Evolutionary conservation across 176 grass and related monocot species (phyloP), one percentile per base, ranked within the genome.

Genomic region (Eragrostis curvula): DNA sequence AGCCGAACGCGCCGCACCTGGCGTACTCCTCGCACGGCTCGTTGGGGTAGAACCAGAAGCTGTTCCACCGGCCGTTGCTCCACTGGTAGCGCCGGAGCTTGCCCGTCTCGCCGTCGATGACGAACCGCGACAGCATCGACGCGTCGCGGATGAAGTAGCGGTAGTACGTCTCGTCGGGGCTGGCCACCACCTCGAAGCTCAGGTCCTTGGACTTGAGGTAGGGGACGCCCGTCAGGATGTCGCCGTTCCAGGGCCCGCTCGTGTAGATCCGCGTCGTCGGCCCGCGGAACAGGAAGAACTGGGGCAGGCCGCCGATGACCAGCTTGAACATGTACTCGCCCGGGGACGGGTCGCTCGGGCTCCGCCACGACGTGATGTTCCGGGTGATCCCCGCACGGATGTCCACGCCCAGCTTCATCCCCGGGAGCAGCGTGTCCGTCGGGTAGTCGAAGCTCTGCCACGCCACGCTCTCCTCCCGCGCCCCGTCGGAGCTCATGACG

Each of bases 221-320:
- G 0, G 83, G 83, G 24, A 81, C 57, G 59, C 83, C 83, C 2
- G 28, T 82, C 14, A 82, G 75, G 24, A 25, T 44, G 0, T 18
- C 29, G 10, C 84, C 84, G 27, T 78, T 86, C 74, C 80, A 86
- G 9, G 88, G 88, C 66, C 84, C 84, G 28, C 66, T 90, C n/a
- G 21, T 68, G 57, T 79, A 86, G 12, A 0, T 5, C 49, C 3
- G 14, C 1, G 1, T 9, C 5, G 27, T 0, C 1, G 12, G 25
- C 4, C 74, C 79, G 0, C 4, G 24, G 83, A 81, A 25, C n/a
- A 90, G 80, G 74, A 83, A 61, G 63, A 68, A 72, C 68, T 90
- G 73, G 5, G 79, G 79, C 3, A 86, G 58, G 14, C 73, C 68
- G 5, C 77, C 49, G 0, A 5, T 16, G 30, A 86, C 28, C 0